Base-by-base conservation (phyloP, 179 eudicot genomes). In the Drosera spatulata region DNA sequence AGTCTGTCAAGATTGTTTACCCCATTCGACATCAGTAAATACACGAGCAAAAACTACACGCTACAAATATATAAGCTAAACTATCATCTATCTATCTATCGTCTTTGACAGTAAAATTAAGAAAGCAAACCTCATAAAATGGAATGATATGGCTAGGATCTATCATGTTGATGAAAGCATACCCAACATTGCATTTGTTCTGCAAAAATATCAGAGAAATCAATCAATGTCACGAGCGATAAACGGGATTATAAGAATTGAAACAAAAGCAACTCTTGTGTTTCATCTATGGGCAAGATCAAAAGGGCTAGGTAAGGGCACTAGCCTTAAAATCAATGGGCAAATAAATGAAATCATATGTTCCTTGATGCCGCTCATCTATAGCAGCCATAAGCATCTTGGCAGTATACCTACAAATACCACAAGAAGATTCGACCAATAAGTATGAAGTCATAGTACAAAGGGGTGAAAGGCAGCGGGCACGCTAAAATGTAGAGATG, bases 141-240 rank as follows among this genome's bases (percentile, higher is more conserved):
- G 85, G 79, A 45, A 83, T 63, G 49, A 88, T 88, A 58, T 79
- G 77, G 72, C 69, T 67, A 53, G 96, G 93, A 62, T 88, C 93
- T 59, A 71, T 71, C 93, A 88, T 78, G 67, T 88, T 88, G 73
- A 88, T 83, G 61, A 88, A 88, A 6, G 93, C 93, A 71, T 85
- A 88, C 42, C 96, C 96, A 56, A 88, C 93, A 70, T 85, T 88
- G 81, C 93, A 88, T 74, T 88, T 88, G 76, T 85, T 88, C 93
- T 88, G 85, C 80, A 69, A 45, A 22, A 62, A 60, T 52, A 44
- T 50, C 59, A 66, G 33, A 53, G 39, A n/a, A 70, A 40, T 37
- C 13, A 11, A 14, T 66, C 61, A 10, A 50, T 51, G 53, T 8
- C 41, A 22, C 33, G 33, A 22, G 33, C 33, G 33, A 22, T 22